Conservation (phyloP, 1,139 yeast species). For the Yamadazyma friedrichii region DNA sequence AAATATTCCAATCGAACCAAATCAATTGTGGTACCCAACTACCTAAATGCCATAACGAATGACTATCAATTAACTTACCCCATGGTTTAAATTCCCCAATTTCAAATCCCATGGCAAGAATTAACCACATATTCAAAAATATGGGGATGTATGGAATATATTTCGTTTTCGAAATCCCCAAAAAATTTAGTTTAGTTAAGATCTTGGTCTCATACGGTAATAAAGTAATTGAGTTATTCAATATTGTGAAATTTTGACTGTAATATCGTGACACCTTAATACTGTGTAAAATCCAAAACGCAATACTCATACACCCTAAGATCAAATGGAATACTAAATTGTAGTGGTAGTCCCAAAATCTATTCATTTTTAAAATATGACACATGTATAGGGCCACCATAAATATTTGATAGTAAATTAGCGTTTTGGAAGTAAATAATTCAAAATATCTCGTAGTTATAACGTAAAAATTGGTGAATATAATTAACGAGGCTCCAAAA, state of each 20-base stretch:
- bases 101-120: conserved; percentile 38
- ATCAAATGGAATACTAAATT: conserved; percentile 34
- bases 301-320: conserved; percentile 31
- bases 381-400: conserved; percentile 20
- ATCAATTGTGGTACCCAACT: conserved; percentile 43
- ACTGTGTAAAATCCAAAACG: conserved; percentile 39
- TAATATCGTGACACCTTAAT: conserved; percentile 20
- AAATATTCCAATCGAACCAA: conserved; percentile 52
- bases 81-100: conserved; percentile 38
- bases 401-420: conserved; percentile 14
- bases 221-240: conserved; percentile 37
- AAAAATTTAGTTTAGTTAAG: conserved; percentile 29
- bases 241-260: conserved; percentile 22
- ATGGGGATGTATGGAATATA: conserved; percentile 39
- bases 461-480: conserved; percentile 37
- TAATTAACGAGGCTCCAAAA: conserved; percentile 43
- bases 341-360: conserved; percentile 42
- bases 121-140: conserved; percentile 32
- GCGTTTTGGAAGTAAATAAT: conserved; percentile 18
- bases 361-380: conserved; percentile 30
- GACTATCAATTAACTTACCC: conserved; percentile 37
- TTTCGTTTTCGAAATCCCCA: conserved; percentile 25
- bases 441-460: conserved; percentile 33
- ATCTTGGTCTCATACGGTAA: conserved; percentile 43
- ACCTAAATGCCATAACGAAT: conserved; percentile 44